Evolutionary conservation across 441 rosid genomes (phyloP), one percentile per base, ranked within the genome.

Genomic region (Adansonia madagascariensis): DNA sequence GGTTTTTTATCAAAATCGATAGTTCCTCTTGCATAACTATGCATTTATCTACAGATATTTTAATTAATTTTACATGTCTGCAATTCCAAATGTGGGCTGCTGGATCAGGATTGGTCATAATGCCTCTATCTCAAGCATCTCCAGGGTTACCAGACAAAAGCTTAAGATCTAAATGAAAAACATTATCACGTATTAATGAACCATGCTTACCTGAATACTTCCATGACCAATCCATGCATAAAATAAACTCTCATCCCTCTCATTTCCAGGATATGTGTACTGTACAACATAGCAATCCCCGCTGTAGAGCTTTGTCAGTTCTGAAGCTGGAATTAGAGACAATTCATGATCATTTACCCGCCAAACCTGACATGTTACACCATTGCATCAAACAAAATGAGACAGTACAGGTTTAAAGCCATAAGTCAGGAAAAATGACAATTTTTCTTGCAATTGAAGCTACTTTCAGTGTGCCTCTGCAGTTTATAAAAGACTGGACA

Each of bases 251-350:
- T 90, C 96, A 47, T 93, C 94, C 86, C 87, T 91, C 64, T 83
- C 93, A 70, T 85, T 82, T 9, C 86, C 91, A 3, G 91, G 85
- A 82, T 92, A 95, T 63, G 93, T 85, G 84, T 93, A 95, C 78
- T 92, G 95, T 84, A 89, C 80, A 82, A 93, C 65, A 82, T 92
- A 95, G 86, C 97, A 95, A 85, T 95, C 96, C 71, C 97, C 97
- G 84, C 90, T 88, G 80, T 79, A 92, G 86, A 95, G 88, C 82
- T 90, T 95, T 18, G 83, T 81, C 79, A 91, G 96, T 65, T 92
- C 96, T 77, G 88, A 80, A 84, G 75, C 89, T 73, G 88, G 88
- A 84, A 92, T 73, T 75, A 84, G 90, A 75, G 66, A 80, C 87
- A 83, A 78, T 69, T 88, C 91, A 59, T 84, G 84, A 39, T 83